These are phyloP conservation scores for Quercus alba DNA, from an alignment of 306 rosid species.

Conservation along the genomic window DNA sequence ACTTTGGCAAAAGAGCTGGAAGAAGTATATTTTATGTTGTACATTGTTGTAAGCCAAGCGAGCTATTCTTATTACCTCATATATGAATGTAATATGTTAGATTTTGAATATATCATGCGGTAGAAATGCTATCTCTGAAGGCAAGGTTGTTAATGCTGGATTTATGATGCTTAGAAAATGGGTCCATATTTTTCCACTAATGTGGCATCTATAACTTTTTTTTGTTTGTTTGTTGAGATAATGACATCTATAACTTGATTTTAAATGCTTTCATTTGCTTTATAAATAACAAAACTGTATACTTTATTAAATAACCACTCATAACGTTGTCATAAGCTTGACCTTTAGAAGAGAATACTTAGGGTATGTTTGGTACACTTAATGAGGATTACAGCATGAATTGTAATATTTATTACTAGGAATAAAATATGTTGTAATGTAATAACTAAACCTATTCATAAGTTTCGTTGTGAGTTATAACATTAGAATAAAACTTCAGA, in stretches of 20 bases:
- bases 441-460: too few relatives aligned
- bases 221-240: too few relatives aligned
- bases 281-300: not conserved
- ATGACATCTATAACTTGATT: not conserved
- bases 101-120: not conserved
- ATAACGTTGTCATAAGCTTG: not conserved
- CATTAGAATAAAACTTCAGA: too few relatives aligned
- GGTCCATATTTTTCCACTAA: not conserved
- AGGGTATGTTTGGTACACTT: too few relatives aligned
- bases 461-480: too few relatives aligned
- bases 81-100: not conserved
- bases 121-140: not conserved
- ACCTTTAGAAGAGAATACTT: not conserved
- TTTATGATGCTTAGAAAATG: not conserved
- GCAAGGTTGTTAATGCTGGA: not conserved
- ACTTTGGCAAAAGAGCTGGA: not conserved
- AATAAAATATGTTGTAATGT: too few relatives aligned
- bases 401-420: too few relatives aligned
- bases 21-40: not conserved
- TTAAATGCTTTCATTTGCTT: not conserved
- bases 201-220: not conserved
- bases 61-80: not conserved
- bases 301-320: not conserved
- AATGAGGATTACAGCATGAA: too few relatives aligned
- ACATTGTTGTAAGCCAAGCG: not conserved